Evolutionary conservation across 2,329 filamentous ascomycete genomes (phyloP).

Genomic region (Bipolaris cookei): DNA sequence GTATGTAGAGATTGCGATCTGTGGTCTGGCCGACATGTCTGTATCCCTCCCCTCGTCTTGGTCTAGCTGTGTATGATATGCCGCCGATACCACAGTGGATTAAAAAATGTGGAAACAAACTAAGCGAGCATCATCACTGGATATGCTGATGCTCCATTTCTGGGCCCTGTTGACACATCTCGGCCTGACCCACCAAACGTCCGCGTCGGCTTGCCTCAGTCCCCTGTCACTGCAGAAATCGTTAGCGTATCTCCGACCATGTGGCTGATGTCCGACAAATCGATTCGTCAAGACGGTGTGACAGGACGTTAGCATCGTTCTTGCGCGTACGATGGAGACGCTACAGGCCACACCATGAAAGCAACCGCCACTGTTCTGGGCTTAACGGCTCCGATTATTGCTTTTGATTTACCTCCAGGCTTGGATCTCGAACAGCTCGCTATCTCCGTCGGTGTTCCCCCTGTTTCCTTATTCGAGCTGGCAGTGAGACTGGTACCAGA

Average conservation of each 20-base stretch:
- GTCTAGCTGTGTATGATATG: constrained; percentile 21
- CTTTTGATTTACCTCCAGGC: constrained; percentile 12
- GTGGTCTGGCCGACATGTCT: constrained; percentile 26
- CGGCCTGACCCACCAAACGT: constrained; percentile 37
- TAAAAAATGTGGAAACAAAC: constrained; percentile 20
- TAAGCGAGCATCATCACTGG: constrained; percentile 24
- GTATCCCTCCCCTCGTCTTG: constrained; percentile 18
- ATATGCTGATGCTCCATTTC: constrained; percentile 24
- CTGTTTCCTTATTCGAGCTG: constrained; percentile 5
- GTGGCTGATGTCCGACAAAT: constrained; percentile 26
- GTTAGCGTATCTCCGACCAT: constrained; percentile 27
- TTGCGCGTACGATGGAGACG: constrained; percentile 23
- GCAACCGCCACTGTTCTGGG: constrained; percentile 6
- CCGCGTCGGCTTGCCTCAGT: constrained; percentile 37
- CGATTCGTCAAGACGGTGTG: constrained; percentile 32
- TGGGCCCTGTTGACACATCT: constrained; percentile 23
- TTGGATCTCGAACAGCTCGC: constrained; percentile 8
- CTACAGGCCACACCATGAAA: constrained; percentile 22
- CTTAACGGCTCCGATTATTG: constrained; percentile 12
- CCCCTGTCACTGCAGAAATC: constrained; percentile 28
- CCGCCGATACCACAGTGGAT: constrained; percentile 16
- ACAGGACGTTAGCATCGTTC: constrained; percentile 26
- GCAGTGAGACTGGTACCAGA: background rate
- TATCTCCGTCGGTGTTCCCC: constrained; percentile 1
- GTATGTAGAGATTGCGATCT: constrained; percentile 30